These are phyloP conservation scores for Solanum infundibuliforme DNA, from an alignment of 257 asterid genomes.

Conservation along the genomic window DNA sequence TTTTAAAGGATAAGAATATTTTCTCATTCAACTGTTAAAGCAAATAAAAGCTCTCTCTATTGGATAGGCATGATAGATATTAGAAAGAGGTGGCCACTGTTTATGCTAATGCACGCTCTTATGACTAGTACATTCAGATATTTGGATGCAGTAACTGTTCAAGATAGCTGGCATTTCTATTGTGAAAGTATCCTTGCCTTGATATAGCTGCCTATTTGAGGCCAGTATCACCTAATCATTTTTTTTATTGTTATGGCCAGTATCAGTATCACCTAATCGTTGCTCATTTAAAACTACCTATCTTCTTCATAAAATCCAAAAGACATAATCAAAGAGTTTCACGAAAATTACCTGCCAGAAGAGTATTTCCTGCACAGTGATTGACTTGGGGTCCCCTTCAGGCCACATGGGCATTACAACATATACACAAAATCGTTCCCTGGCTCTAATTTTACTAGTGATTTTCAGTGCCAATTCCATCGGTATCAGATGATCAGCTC, in stretches of 20 bases:
- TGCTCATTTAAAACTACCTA: neutral
- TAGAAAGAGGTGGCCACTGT: neutral
- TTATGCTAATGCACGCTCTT: neutral
- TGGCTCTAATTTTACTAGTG: constrained; percentile 66
- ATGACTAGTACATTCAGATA: neutral
- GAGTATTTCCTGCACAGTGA: constrained; percentile 79
- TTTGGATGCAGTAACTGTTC: neutral
- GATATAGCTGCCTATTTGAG: neutral
- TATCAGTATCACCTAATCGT: neutral
- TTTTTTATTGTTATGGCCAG: neutral
- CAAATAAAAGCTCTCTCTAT: neutral
- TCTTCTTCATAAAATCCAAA: neutral
- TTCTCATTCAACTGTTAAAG: neutral
- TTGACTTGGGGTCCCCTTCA: constrained; percentile 76
- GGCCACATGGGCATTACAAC: constrained; percentile 92
- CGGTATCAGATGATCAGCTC: constrained; percentile 86
- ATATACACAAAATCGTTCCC: constrained; percentile 72
- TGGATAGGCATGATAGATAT: neutral
- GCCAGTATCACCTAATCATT: neutral
- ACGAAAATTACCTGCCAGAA: constrained; percentile 75
- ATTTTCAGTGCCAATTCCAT: constrained; percentile 72
- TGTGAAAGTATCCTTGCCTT: neutral
- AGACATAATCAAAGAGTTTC: neutral
- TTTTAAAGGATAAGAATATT: neutral
- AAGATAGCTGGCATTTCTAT: neutral